These are phyloP conservation scores for Beauveria brongniartii DNA, from an alignment of 2,329 filamentous ascomycete genomes.

Conservation along the genomic window DNA sequence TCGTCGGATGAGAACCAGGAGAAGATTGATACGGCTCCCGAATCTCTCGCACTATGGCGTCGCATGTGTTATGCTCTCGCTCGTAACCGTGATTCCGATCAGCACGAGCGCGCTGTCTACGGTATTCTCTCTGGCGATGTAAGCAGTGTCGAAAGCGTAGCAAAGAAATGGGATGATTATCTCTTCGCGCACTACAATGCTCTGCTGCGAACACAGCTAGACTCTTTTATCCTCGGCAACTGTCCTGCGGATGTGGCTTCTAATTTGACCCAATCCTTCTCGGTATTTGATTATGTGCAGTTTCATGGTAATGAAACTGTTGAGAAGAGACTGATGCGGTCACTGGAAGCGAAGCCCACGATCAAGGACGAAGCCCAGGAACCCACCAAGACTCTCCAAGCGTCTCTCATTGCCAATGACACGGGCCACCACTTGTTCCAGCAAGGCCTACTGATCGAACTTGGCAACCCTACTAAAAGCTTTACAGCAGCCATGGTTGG, in stretches of 20 bases:
- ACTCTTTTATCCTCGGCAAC: constrained; percentile 54
- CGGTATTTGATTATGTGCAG: constrained; percentile 56
- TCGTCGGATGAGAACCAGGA: constrained; percentile 38
- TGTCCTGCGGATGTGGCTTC: constrained; percentile 46
- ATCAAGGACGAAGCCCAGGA: constrained; percentile 51
- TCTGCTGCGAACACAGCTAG: constrained; percentile 72
- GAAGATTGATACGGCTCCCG: constrained; percentile 26
- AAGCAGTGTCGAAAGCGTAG: constrained; percentile 66
- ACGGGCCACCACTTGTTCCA: constrained; percentile 49
- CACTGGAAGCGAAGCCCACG: constrained; percentile 47
- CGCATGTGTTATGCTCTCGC: constrained; percentile 68
- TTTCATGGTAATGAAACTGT: constrained; percentile 47
- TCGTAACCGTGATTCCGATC: constrained; percentile 59
- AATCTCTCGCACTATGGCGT: constrained; percentile 59
- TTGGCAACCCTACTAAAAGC: background rate
- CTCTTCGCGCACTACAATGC: constrained; percentile 84
- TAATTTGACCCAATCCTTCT: constrained; percentile 49
- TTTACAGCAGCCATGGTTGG: constrained; percentile 18
- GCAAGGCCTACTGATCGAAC: constrained; percentile 40
- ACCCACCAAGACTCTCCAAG: constrained; percentile 69
- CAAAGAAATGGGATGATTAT: constrained; percentile 75
- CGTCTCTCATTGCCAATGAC: constrained; percentile 61
- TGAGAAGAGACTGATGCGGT: constrained; percentile 51
- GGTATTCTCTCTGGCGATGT: constrained; percentile 83
- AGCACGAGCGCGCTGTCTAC: constrained; percentile 84